Evolutionary conservation across 164 flowering plant species (phyloP).

Genomic region (Protea cynaroides): DNA sequence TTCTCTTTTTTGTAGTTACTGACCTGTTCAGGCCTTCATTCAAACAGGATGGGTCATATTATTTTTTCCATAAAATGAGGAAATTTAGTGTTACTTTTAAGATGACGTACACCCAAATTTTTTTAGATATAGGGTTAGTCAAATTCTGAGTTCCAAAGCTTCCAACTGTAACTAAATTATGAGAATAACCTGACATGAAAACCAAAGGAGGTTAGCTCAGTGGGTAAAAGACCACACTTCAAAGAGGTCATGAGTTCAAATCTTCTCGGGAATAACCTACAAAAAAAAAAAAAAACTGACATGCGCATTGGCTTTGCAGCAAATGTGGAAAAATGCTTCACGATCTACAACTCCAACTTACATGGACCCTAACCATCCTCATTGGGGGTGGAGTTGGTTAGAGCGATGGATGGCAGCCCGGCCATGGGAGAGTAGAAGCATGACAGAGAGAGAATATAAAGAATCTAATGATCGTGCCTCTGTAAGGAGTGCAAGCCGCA

Average conservation of each 20-base stretch:
- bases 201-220: no score
- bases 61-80: no score
- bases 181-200: neutral
- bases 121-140: neutral
- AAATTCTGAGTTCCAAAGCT: neutral
- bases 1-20: neutral
- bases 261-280: no score
- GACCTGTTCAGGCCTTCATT: no score
- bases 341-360: slow-evolving; percentile 44
- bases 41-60: no score
- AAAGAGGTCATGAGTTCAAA: no score
- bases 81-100: no score
- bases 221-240: no score
- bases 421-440: slow-evolving; percentile 59
- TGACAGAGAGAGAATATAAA: slow-evolving; percentile 32
- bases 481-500: slow-evolving; percentile 39
- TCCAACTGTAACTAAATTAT: neutral
- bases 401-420: slow-evolving; percentile 81
- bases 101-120: no score
- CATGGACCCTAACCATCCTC: slow-evolving; percentile 66
- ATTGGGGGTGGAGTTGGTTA: slow-evolving; percentile 87
- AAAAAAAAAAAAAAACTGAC: no score
- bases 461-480: slow-evolving; percentile 39
- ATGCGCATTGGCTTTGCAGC: slow-evolving; percentile 26
- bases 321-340: slow-evolving; percentile 43